Evolutionary conservation across 1,284 basidiomycete genomes (phyloP).

Genomic region (Moniliophthora roreri): DNA sequence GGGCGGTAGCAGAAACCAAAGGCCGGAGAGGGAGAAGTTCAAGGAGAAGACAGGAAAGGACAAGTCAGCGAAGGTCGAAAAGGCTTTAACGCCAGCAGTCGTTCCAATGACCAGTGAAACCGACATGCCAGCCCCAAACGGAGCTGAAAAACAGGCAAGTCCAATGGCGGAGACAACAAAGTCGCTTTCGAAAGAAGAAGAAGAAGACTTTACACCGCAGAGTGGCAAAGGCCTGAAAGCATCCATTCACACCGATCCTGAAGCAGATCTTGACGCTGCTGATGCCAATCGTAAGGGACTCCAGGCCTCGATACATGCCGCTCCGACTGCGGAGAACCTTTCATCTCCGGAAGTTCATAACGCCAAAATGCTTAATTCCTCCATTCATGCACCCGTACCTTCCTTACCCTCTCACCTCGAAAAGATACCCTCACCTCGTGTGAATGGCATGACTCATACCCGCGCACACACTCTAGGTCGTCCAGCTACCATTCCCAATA

Average conservation of each 20-base stretch:
- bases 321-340: background rate
- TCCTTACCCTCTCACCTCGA: constrained; percentile 21
- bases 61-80: background rate
- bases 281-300: background rate
- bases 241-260: constrained; percentile 7
- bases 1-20: background rate
- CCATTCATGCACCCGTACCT: constrained; percentile 49
- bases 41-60: background rate
- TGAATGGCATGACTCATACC: constrained; percentile 33
- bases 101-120: no score
- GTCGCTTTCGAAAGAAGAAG: background rate
- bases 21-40: background rate
- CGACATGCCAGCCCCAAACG: no score
- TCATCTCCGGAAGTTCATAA: background rate
- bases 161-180: background rate
- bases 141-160: background rate
- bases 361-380: constrained; percentile 22
- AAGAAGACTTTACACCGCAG: background rate
- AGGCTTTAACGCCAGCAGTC: no score
- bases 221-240: background rate
- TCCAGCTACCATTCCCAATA: constrained; percentile 26
- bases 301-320: background rate
- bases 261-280: background rate
- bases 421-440: constrained; percentile 30
- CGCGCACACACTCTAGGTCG: constrained; percentile 56